These are phyloP conservation scores for Coemansia sp. DNA, from an alignment of 192 early-diverging fungal genomes.

Conservation along the genomic window DNA sequence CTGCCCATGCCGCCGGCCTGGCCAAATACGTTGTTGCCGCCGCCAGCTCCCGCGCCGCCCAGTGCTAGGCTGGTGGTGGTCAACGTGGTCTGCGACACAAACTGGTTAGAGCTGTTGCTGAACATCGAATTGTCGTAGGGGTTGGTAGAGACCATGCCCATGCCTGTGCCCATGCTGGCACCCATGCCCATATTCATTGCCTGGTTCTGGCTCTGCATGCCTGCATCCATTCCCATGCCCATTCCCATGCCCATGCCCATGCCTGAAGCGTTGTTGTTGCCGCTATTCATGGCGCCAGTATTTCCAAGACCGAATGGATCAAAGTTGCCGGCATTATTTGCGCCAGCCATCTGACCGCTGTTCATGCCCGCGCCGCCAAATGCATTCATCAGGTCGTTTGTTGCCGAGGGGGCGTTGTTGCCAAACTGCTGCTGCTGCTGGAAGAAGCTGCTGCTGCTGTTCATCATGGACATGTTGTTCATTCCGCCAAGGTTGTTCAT, in stretches of 20 bases:
- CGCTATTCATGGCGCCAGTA: neutral
- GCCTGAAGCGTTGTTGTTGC: neutral
- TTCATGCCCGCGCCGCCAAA: slow-evolving; percentile 9
- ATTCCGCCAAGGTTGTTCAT: slow-evolving; percentile 12
- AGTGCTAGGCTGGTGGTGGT: slow-evolving; percentile 18
- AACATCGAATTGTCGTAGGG: slow-evolving; percentile 16
- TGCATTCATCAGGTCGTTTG: slow-evolving; percentile 32
- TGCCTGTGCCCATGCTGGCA: neutral
- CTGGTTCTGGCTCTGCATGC: neutral
- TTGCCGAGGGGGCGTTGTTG: slow-evolving; percentile 12
- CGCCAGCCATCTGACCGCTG: slow-evolving; percentile 1
- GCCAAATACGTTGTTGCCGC: slow-evolving; percentile 29
- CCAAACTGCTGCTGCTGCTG: slow-evolving; percentile 44
- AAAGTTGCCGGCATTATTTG: slow-evolving; percentile 22
- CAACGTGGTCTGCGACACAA: slow-evolving; percentile 32
- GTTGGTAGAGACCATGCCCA: slow-evolving; percentile 21
- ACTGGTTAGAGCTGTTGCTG: slow-evolving; percentile 34
- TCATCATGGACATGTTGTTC: slow-evolving; percentile 27
- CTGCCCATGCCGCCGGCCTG: slow-evolving; percentile 16
- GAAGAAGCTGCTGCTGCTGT: slow-evolving; percentile 26
- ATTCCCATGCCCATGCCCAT: slow-evolving; percentile 20
- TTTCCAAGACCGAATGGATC: slow-evolving; percentile 43
- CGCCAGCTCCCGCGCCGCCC: slow-evolving; percentile 1
- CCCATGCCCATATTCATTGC: slow-evolving; percentile 9
- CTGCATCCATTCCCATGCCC: slow-evolving; percentile 5